phyloP scores from a whole-genome alignment of 2,329 filamentous ascomycete genomes.

The Penicillium sp. region DNA sequence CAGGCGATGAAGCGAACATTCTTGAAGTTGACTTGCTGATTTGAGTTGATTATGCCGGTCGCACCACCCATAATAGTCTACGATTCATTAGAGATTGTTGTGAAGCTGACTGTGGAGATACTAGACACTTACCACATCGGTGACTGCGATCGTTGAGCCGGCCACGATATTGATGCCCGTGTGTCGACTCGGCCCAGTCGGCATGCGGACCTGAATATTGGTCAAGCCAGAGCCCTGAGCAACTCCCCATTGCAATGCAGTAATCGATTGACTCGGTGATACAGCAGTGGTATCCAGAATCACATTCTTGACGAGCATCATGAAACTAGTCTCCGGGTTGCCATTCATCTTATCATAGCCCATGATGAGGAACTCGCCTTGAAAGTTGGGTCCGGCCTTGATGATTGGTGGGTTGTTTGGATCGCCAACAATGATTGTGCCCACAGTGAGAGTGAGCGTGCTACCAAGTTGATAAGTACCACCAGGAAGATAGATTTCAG shows the following conservation, averaged over 20 bases:
- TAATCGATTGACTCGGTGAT: conserved; percentile 21
- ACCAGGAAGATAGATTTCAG: conserved; percentile 35
- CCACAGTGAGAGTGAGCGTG: conserved; percentile 34
- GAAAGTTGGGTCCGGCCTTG: conserved; percentile 31
- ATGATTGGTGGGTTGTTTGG: conserved; percentile 36
- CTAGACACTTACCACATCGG: conserved; percentile 32
- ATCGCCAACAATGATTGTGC: conserved; percentile 39
- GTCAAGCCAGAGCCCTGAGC: conserved; percentile 39
- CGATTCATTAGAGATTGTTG: no score
- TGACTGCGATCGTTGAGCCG: conserved; percentile 33
- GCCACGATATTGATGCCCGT: conserved; percentile 34
- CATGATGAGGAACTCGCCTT: conserved; percentile 35
- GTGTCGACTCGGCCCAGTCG: conserved; percentile 31
- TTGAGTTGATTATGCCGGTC: conserved; percentile 35
- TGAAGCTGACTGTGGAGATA: no score
- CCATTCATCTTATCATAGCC: conserved; percentile 31
- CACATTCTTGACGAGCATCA: conserved; percentile 38
- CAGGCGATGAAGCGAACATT: conserved; percentile 63
- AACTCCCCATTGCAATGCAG: conserved; percentile 41
- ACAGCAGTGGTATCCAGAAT: conserved; percentile 38
- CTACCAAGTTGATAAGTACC: conserved; percentile 33
- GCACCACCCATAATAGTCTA: conserved; percentile 34
- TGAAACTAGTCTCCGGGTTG: conserved; percentile 37
- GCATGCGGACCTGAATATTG: conserved; percentile 41
- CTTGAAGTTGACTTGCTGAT: conserved; percentile 49